A percentile compares a stretch with the other conserved stretches of the same genome.
Evolutionary conservation across 1,139 yeast genomes (phyloP).

Genomic region (Kodamaea sp.): DNA sequence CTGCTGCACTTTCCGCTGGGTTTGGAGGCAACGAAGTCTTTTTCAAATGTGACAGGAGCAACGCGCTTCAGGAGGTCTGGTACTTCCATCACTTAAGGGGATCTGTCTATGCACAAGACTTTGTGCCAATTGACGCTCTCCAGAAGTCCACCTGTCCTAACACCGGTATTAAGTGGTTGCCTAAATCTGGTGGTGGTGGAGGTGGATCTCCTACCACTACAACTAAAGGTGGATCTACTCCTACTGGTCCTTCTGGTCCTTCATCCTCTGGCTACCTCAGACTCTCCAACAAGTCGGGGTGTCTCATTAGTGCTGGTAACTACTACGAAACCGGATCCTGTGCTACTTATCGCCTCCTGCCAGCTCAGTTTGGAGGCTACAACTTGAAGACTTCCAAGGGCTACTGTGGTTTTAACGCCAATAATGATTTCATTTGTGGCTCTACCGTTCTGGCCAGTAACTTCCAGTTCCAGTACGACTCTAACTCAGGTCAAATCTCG

Average conservation of each 20-base stretch:
- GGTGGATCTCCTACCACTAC: background rate
- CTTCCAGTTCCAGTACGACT: slow-evolving; percentile 56
- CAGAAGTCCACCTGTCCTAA: slow-evolving; percentile 63
- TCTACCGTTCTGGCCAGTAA: slow-evolving; percentile 32
- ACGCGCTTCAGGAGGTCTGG: slow-evolving; percentile 86
- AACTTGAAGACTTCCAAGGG: slow-evolving; percentile 70
- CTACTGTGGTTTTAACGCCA: slow-evolving; percentile 57
- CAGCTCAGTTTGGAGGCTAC: slow-evolving; percentile 72
- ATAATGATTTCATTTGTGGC: slow-evolving; percentile 37
- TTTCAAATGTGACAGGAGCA: slow-evolving; percentile 67
- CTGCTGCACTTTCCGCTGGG: slow-evolving; percentile 58
- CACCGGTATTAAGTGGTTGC: slow-evolving; percentile 70
- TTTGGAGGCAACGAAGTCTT: slow-evolving; percentile 63
- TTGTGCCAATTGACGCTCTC: slow-evolving; percentile 64
- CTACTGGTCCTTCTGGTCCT: slow-evolving; percentile 21
- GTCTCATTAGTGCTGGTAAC: slow-evolving; percentile 81
- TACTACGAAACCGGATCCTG: slow-evolving; percentile 87
- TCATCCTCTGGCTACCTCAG: slow-evolving; percentile 42
- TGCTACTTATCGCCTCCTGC: slow-evolving; percentile 61
- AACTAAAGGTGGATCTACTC: background rate
- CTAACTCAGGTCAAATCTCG: slow-evolving; percentile 45
- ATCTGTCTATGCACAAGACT: slow-evolving; percentile 65
- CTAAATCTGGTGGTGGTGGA: slow-evolving; percentile 52
- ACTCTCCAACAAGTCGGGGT: slow-evolving; percentile 61
- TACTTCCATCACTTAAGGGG: slow-evolving; percentile 83